Base-by-base conservation (phyloP, 1,284 basidiomycete genomes). In the Cutaneotrichosporon dermatis region DNA sequence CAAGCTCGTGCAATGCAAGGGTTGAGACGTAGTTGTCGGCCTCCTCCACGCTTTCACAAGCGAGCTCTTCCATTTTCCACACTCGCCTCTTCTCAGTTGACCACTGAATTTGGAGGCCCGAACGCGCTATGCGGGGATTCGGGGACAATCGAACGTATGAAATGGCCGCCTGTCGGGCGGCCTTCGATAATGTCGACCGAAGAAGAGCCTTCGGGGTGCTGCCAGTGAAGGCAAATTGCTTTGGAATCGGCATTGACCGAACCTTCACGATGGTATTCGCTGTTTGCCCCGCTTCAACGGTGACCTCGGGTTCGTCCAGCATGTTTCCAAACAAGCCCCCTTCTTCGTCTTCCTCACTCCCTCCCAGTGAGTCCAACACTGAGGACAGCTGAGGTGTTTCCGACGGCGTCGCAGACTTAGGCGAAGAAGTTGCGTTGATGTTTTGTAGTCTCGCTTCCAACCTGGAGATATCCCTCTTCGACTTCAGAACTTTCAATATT, bases 1-100 rank as follows among this genome's bases (percentile, higher is more conserved):
- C 84, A 54, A 96, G 79, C 16, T 84, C 81, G 73, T 92, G 88
- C 36, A 99, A 80, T 0, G 92, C 93, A 34, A 95, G 78, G 2
- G 89, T 90, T 1, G 95, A 85, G 55, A 96, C 84, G 69, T 92
- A 97, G 69, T 98, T 88, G 71, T 94, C 91, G 4, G 95, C 92
- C 71, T 98, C 91, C 0, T 73, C 72, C 58, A 86, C 82, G 61
- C 89, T 84, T 48, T 84, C 80, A 71, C 95, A 97, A 4, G 89
- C 93, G 43, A 91, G 80, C 60, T 91, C 86, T 2, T 88, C 85
- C 90, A 98, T 97, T 13, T 76, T 76, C 87, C 89, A 95, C 52
- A 86, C 83, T 58, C 86, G 84, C 25, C 81, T 78, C 64, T 82
- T 83, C 39, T 80, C 82, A 12, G 83, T 60, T 16, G 84, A 81